Base-by-base conservation (phyloP, 768 basidiomycete genomes). In the Lactifluus rugatus region DNA sequence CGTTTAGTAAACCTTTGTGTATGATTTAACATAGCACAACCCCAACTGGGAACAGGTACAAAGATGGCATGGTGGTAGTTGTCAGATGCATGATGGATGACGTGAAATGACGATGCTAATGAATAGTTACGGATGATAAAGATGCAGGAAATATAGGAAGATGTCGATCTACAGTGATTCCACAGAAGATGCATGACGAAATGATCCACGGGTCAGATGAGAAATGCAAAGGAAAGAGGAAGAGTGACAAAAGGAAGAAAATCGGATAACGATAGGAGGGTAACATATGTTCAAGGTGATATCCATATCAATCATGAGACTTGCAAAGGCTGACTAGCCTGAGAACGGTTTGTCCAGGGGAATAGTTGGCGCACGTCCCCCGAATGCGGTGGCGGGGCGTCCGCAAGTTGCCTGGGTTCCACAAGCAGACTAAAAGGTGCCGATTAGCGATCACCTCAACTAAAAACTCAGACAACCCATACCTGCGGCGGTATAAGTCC, bases 401-500 rank as follows among this genome's bases (percentile, higher is more conserved):
- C 89, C 39, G 85, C 85, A 9, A 86, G 77, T 60, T 90, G 88
- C 67, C 80, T 86, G 48, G 89, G 90, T 69, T 92, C 89, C 58
- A 93, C 85, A 59, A 90, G 77, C 54, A 91, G 76, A 75, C 89
- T 90, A 52, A 32, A 60, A 45, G 58, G 26, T 51, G 14, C 34
- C 36, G 25, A 46, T 56, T 62, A 50, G 61, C 42, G 52, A 56
- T 23, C 39, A 45, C 21, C 17, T 57, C 56, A 62, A 46, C 44
- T 64, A 56, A 44, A 44, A 36, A 23, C 21, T 6, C 57, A 9
- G 48, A 11, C 14, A 44, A 14, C 69, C 21, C 80, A 39, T 64
- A 87, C 89, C 89, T 91, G 67, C 90, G 81, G 62, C 89, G 82
- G 66, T 93, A 92, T 34, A 93, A 75, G 68, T 91, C 90, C 66